A percentile compares a stretch with the other conserved stretches of the same genome.
These are phyloP conservation scores for Cymbopogon citratus DNA, from an alignment of 176 grass and related monocot species.

Conservation along the genomic window DNA sequence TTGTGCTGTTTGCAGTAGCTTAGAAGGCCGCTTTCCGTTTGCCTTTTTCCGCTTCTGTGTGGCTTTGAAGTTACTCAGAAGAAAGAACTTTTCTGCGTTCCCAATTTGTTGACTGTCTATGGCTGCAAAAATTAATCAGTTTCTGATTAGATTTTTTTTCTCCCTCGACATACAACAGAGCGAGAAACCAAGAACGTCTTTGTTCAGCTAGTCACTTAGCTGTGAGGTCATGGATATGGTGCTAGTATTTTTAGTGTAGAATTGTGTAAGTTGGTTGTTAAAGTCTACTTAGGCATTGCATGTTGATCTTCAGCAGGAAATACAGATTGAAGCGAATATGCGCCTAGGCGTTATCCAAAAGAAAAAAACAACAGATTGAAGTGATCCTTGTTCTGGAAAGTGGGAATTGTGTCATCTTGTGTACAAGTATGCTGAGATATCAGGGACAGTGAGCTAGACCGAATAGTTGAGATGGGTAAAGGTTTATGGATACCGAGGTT, in stretches of 20 bases:
- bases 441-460: not conserved
- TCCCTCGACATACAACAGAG: not conserved
- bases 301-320: not conserved
- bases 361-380: not conserved
- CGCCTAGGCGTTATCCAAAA: too few relatives aligned
- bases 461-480: not conserved
- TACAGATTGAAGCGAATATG: not conserved
- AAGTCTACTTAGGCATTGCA: not conserved
- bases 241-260: not conserved
- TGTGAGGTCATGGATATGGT: not conserved
- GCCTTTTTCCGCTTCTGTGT: not conserved
- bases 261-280: not conserved
- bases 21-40: slow-evolving; percentile 15
- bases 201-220: not conserved
- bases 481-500: not conserved
- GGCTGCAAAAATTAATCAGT: too few relatives aligned
- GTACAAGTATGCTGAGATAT: not conserved
- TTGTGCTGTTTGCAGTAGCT: slow-evolving; percentile 22
- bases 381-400: not conserved
- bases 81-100: not conserved
- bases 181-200: not conserved
- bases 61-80: slow-evolving; percentile 1
- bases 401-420: not conserved
- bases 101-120: not conserved
- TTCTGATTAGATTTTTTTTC: not conserved